A percentile compares a stretch with the other conserved stretches of the same genome.
These are phyloP conservation scores for Orychophragmus violaceus DNA, from an alignment of 345 rosid genomes.

Conservation along the genomic window DNA sequence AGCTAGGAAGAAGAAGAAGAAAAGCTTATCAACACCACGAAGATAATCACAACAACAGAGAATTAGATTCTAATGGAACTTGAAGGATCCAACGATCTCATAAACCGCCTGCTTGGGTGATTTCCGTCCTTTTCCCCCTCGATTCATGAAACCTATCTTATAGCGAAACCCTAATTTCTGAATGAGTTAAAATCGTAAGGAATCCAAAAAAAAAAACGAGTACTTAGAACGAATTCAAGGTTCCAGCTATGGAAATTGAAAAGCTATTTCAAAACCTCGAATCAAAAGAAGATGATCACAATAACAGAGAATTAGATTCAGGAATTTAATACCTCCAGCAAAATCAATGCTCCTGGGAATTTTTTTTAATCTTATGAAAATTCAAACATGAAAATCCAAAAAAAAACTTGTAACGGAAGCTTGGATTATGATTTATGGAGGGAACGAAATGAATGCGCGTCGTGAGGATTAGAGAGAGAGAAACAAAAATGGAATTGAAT, in stretches of 20 bases:
- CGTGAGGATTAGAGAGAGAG: slow-evolving; percentile 5
- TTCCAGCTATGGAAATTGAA: background rate
- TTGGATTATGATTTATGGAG: slow-evolving; percentile 25
- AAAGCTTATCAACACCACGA: background rate
- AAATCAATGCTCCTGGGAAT: background rate
- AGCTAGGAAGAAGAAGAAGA: background rate
- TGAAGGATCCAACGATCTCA: slow-evolving; percentile 1
- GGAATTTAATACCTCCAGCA: slow-evolving; percentile 6
- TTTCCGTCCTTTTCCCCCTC: background rate
- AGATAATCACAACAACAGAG: background rate
- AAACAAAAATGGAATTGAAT: slow-evolving; percentile 16
- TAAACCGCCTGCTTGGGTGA: background rate
- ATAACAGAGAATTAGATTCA: background rate
- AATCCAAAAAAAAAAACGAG: background rate
- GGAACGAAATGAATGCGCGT: slow-evolving; percentile 27
- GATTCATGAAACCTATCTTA: background rate
- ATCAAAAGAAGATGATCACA: slow-evolving; percentile 3
- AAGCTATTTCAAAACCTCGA: background rate
- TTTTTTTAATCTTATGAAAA: background rate
- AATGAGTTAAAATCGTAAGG: background rate
- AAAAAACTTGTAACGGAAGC: slow-evolving; percentile 28
- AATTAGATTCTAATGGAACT: background rate
- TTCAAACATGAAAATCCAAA: slow-evolving; percentile 7
- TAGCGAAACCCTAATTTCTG: slow-evolving; percentile 15
- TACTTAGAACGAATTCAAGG: background rate